These are phyloP conservation scores for Epichloe typhina DNA, from an alignment of 2,329 filamentous ascomycete genomes.

Conservation along the genomic window DNA sequence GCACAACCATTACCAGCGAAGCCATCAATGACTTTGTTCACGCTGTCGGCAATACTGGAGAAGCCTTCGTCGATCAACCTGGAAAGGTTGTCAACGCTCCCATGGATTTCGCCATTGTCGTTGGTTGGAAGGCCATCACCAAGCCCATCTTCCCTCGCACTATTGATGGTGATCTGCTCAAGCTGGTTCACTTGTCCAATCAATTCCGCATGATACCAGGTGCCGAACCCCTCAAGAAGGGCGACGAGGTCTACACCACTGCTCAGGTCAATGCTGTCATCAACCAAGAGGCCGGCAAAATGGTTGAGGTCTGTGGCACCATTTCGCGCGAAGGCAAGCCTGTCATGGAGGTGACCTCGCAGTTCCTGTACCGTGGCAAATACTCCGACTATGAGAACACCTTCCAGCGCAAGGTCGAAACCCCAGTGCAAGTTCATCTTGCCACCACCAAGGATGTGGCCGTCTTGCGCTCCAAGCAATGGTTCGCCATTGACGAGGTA, in stretches of 20 bases:
- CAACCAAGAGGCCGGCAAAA: slow-evolving; percentile 97
- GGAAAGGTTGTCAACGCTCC: slow-evolving; percentile 90
- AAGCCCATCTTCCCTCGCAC: slow-evolving; percentile 97
- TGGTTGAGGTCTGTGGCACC: slow-evolving; percentile 99
- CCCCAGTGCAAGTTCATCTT: slow-evolving; percentile 84
- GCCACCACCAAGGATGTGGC: slow-evolving; percentile 83
- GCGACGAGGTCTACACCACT: slow-evolving; percentile 81
- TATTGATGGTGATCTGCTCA: slow-evolving; percentile 91
- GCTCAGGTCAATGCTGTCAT: slow-evolving; percentile 95
- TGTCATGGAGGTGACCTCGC: slow-evolving; percentile 97
- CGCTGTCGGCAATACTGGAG: slow-evolving; percentile 92
- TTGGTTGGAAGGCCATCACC: slow-evolving; percentile 97
- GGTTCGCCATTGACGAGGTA: slow-evolving; percentile 72
- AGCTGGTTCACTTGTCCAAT: slow-evolving; percentile 93
- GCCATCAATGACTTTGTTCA: slow-evolving; percentile 99
- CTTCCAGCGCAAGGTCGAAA: slow-evolving; percentile 95
- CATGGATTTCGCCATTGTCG: slow-evolving; percentile 98
- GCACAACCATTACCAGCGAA: slow-evolving; percentile 73
- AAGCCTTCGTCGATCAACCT: slow-evolving; percentile 91
- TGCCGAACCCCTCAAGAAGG: slow-evolving; percentile 88
- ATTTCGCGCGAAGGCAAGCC: slow-evolving; percentile 71
- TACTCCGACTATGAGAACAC: slow-evolving; percentile 97
- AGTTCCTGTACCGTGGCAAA: slow-evolving; percentile 88
- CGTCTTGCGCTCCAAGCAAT: slow-evolving; percentile 90
- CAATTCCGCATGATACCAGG: slow-evolving; percentile 97